Percentiles rank a stretch among this genome's conserved stretches.
phyloP scores from a whole-genome alignment of 73 alveolate genomes.

The Paramecium octaurelia region DNA sequence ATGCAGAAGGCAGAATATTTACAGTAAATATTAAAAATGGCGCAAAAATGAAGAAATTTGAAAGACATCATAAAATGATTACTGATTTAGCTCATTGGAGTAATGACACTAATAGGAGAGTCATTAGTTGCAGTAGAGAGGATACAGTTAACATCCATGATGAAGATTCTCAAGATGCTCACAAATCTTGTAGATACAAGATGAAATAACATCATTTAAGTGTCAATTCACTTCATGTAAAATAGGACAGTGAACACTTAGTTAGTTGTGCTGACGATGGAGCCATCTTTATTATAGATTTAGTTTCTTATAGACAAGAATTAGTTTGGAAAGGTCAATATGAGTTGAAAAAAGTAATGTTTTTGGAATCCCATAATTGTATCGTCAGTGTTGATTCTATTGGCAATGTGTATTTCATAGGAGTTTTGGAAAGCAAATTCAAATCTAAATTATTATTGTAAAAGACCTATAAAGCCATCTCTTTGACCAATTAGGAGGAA shows the following conservation, averaged over 20 bases:
- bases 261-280: constrained; percentile 97
- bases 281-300: constrained; percentile 86
- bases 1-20: constrained; percentile 91
- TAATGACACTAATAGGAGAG: constrained; percentile 48
- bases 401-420: constrained; percentile 92
- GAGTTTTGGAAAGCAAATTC: constrained; percentile 80
- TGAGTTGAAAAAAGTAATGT: constrained; percentile 88
- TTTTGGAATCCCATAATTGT: constrained; percentile 82
- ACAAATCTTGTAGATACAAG: constrained; percentile 86
- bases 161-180: constrained; percentile 91
- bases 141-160: constrained; percentile 90
- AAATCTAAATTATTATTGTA: constrained; percentile 78
- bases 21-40: constrained; percentile 96
- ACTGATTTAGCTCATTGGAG: constrained; percentile 83
- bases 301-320: constrained; percentile 91
- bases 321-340: constrained; percentile 77
- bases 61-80: constrained; percentile 77
- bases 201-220: constrained; percentile 88
- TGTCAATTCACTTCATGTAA: constrained; percentile 85
- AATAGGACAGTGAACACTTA: constrained; percentile 69
- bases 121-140: constrained; percentile 82
- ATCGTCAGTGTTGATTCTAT: constrained; percentile 89
- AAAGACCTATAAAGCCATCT: constrained; percentile 79
- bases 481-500: constrained; percentile 83
- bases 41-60: constrained; percentile 95